Percentiles rank a stretch among this genome's conserved stretches.
Conservation (phyloP, 1,284 basidiomycete genomes). For the Phellopilus nigrolimitatus region DNA sequence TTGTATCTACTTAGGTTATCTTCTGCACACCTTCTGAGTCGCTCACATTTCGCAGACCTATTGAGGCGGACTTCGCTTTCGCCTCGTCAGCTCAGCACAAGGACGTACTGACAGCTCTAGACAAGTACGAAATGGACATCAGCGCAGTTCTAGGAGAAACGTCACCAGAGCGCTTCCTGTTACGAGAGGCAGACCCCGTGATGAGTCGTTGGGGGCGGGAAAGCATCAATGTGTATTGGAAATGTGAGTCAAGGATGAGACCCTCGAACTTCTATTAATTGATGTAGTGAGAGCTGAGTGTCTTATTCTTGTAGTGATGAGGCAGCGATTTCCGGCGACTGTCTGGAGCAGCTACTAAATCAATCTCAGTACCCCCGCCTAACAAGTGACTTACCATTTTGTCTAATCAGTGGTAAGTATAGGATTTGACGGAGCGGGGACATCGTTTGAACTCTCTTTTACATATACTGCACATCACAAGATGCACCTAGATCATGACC, state of each 20-base stretch:
- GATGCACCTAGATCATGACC: no score
- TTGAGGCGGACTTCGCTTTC: no score
- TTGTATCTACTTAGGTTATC: slow-evolving; percentile 10
- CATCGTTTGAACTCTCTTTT: no score
- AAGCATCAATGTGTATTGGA: slow-evolving; percentile 11
- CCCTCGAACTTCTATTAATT: background rate
- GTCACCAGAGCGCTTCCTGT: slow-evolving; percentile 4
- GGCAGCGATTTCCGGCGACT: slow-evolving; percentile 4
- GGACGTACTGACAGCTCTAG: no score
- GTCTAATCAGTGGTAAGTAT: no score
- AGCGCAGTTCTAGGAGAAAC: slow-evolving; percentile 1
- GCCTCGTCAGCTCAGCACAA: no score
- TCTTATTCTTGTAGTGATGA: slow-evolving; percentile 11
- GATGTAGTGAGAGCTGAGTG: background rate
- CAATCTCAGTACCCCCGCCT: no score
- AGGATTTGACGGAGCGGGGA: no score
- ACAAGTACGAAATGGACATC: slow-evolving; percentile 7
- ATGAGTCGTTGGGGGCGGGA: slow-evolving; percentile 12
- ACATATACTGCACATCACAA: no score
- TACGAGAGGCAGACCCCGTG: slow-evolving; percentile 8
- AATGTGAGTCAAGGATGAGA: background rate
- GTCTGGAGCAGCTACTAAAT: slow-evolving; percentile 13
- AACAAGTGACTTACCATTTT: no score
- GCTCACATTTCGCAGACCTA: background rate
- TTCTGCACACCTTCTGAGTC: slow-evolving; percentile 13